Conservation (phyloP, 192 early-diverging fungal species). For the Podila epigama region DNA sequence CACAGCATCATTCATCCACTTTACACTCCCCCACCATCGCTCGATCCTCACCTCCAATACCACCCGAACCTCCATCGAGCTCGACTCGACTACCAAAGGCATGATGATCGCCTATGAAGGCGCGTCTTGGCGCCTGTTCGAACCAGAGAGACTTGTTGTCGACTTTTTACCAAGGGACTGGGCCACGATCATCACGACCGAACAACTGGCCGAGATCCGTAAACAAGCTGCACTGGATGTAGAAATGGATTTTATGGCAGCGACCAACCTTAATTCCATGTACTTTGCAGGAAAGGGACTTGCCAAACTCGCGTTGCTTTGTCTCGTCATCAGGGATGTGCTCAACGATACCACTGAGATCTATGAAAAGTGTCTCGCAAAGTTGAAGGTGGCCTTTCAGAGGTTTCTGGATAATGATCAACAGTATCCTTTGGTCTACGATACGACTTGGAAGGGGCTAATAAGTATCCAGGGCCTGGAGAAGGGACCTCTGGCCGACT, state of each 20-base stretch:
- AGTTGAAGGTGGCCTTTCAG: conserved; percentile 20
- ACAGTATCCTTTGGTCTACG: conserved; percentile 32
- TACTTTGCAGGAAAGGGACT: conserved; percentile 49
- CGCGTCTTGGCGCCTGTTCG: conserved; percentile 21
- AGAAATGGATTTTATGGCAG: conserved; percentile 9
- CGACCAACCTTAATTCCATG: conserved; percentile 32
- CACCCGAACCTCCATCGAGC: conserved; percentile 7
- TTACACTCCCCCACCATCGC: conserved; percentile 43
- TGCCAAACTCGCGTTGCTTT: conserved; percentile 35
- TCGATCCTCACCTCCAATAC: conserved; percentile 11
- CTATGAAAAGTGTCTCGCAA: conserved; percentile 16
- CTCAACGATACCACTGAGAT: conserved; percentile 12
- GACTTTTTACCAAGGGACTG: conserved; percentile 28
- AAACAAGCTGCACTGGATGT: conserved; percentile 21
- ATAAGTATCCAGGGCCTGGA: conserved; percentile 26
- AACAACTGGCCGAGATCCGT: conserved; percentile 14
- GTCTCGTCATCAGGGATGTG: conserved; percentile 24
- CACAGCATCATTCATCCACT: conserved; percentile 18
- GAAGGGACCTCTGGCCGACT: conserved; percentile 25
- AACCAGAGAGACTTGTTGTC: conserved; percentile 12
- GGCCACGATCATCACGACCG: background rate
- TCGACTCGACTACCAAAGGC: conserved; percentile 40
- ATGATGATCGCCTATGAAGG: conserved; percentile 44
- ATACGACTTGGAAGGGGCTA: conserved; percentile 31
- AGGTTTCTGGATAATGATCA: conserved; percentile 32